Percentiles rank a stretch among this genome's conserved stretches.
Conservation (phyloP, 805 yeast species). For the Lachancea kluyveri region DNA sequence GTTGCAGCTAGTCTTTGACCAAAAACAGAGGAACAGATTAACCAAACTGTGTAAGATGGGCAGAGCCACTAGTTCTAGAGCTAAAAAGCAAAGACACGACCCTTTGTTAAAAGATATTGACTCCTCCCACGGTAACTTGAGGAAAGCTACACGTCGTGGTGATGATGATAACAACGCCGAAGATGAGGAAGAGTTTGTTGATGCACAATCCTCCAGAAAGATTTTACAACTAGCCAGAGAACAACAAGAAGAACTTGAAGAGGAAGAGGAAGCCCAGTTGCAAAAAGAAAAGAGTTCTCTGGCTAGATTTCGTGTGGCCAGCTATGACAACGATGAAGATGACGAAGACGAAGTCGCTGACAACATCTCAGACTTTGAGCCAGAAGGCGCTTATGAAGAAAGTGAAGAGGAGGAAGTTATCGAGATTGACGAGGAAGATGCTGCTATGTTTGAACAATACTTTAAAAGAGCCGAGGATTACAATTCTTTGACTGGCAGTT, state of each 20-base stretch:
- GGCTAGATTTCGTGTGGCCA: constrained; percentile 28
- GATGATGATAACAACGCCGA: constrained; percentile 36
- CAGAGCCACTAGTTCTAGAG: constrained; percentile 48
- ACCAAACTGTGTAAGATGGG: constrained; percentile 45
- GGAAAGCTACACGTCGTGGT: constrained; percentile 34
- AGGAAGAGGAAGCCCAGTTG: constrained; percentile 45
- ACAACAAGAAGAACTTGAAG: constrained; percentile 86
- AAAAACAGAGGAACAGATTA: background rate
- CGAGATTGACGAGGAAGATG: constrained; percentile 72
- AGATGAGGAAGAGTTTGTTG: constrained; percentile 60
- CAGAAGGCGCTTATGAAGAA: constrained; percentile 39
- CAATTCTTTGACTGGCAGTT: constrained; percentile 37
- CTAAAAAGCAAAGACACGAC: constrained; percentile 61
- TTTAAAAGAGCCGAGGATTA: constrained; percentile 40
- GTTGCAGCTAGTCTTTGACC: background rate
- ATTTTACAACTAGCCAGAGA: constrained; percentile 85
- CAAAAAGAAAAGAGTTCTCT: constrained; percentile 25
- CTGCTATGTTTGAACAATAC: constrained; percentile 76
- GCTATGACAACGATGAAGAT: constrained; percentile 47
- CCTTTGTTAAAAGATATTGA: constrained; percentile 76
- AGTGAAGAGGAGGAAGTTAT: constrained; percentile 56
- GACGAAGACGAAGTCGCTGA: constrained; percentile 36
- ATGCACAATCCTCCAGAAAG: constrained; percentile 75
- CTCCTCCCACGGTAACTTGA: constrained; percentile 66
- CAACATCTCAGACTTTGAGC: constrained; percentile 47